These are phyloP conservation scores for Dittrichia graveolens DNA, from an alignment of 129 eudicot genomes.

Conservation along the genomic window DNA sequence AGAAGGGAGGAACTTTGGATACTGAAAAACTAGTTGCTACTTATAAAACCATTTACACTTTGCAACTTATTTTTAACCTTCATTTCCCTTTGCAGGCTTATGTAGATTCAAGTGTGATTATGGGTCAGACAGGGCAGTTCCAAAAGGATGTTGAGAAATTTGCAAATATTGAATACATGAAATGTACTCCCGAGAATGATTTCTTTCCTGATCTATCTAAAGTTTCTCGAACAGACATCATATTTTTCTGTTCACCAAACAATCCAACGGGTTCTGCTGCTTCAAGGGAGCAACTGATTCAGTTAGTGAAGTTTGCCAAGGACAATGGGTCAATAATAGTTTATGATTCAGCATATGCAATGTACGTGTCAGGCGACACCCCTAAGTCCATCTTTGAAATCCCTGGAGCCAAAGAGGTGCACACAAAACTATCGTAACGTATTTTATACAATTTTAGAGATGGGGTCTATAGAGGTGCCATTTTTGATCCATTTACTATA, in stretches of 20 bases:
- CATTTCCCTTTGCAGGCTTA: slow-evolving; percentile 61
- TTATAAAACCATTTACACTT: background rate
- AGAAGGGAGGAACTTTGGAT: slow-evolving; percentile 17
- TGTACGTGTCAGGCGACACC: slow-evolving; percentile 81
- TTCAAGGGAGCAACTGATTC: slow-evolving; percentile 78
- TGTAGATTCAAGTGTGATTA: slow-evolving; percentile 92
- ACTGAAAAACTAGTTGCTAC: background rate
- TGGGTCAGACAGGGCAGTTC: slow-evolving; percentile 88
- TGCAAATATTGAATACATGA: slow-evolving; percentile 85
- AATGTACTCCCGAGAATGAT: slow-evolving; percentile 89
- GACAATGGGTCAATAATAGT: slow-evolving; percentile 87
- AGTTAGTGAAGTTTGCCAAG: slow-evolving; percentile 84
- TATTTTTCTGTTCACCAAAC: slow-evolving; percentile 94
- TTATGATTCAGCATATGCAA: slow-evolving; percentile 93
- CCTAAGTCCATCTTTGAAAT: slow-evolving; percentile 93
- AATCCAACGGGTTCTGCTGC: slow-evolving; percentile 98
- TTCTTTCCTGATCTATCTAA: slow-evolving; percentile 89
- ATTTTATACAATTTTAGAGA: no score
- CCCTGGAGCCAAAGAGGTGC: slow-evolving; percentile 94
- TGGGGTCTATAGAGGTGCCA: no score
- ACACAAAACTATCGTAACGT: background rate
- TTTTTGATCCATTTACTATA: no score
- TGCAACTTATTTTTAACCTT: background rate
- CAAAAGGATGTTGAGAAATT: slow-evolving; percentile 69
- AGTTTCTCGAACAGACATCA: slow-evolving; percentile 77